Percentiles rank a stretch among this genome's conserved stretches.
Conservation (phyloP, 768 basidiomycete species). For the Pisolithus marmoratus region DNA sequence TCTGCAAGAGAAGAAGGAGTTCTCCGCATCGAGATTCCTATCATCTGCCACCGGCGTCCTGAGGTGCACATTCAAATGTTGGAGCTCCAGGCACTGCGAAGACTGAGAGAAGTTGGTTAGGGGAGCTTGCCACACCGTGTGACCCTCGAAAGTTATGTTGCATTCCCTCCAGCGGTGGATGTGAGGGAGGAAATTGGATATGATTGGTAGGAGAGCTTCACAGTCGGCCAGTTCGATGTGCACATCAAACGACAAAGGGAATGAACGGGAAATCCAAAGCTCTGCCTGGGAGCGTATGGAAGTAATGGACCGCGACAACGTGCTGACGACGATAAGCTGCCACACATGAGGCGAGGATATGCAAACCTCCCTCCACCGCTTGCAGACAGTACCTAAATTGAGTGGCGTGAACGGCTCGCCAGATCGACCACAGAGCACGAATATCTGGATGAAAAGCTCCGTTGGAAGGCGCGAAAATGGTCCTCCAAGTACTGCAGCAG, state of each 20-base stretch:
- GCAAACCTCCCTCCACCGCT: constrained; percentile 52
- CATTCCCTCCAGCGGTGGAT: constrained; percentile 56
- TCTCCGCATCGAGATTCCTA: constrained; percentile 11
- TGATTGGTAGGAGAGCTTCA: constrained; percentile 53
- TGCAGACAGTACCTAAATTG: constrained; percentile 48
- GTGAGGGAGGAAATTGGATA: constrained; percentile 55
- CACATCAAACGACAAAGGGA: constrained; percentile 50
- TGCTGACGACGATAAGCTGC: constrained; percentile 51
- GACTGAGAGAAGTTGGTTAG: constrained; percentile 18
- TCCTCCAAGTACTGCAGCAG: neutral
- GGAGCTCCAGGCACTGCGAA: constrained; percentile 16
- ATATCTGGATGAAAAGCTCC: constrained; percentile 62
- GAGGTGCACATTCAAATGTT: constrained; percentile 24
- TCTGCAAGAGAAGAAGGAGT: constrained; percentile 26
- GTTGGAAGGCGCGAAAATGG: constrained; percentile 40
- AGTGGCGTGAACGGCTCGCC: constrained; percentile 45
- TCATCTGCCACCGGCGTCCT: constrained; percentile 17
- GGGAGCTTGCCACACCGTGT: constrained; percentile 21
- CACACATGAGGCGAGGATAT: constrained; percentile 53
- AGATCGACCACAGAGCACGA: constrained; percentile 36
- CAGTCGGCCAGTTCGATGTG: constrained; percentile 42
- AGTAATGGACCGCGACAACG: constrained; percentile 28
- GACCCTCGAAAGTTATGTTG: constrained; percentile 35
- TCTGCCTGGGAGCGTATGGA: constrained; percentile 43
- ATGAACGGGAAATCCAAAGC: constrained; percentile 50